Evolutionary conservation across 805 yeast genomes (phyloP).

Genomic region (Spathaspora gorwiae): DNA sequence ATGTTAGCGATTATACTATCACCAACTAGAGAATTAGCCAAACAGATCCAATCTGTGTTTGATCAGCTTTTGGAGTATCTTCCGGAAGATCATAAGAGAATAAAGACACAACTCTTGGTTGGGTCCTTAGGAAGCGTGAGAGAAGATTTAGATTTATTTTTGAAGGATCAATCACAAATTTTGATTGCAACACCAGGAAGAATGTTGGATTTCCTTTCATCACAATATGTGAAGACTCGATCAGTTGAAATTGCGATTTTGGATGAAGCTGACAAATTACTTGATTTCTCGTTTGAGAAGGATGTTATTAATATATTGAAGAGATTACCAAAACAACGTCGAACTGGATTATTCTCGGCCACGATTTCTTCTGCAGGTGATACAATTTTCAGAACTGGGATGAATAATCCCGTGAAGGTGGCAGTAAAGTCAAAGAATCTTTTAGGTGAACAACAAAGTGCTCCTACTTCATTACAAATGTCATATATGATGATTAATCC

Average conservation of each 20-base stretch:
- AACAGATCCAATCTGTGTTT: slow-evolving; percentile 68
- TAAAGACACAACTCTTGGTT: slow-evolving; percentile 58
- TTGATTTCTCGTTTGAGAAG: slow-evolving; percentile 70
- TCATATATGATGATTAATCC: slow-evolving; percentile 59
- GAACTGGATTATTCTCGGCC: slow-evolving; percentile 93
- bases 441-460: slow-evolving; percentile 23
- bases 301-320: slow-evolving; percentile 67
- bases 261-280: slow-evolving; percentile 89
- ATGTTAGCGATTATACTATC: slow-evolving; percentile 70
- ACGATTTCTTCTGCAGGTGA: slow-evolving; percentile 81
- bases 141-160: slow-evolving; percentile 64
- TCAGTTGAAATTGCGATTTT: slow-evolving; percentile 71
- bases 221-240: slow-evolving; percentile 52
- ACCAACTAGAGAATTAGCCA: slow-evolving; percentile 68
- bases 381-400: slow-evolving; percentile 77
- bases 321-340: slow-evolving; percentile 79
- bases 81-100: slow-evolving; percentile 41
- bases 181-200: slow-evolving; percentile 93
- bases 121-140: slow-evolving; percentile 61
- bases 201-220: slow-evolving; percentile 64
- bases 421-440: slow-evolving; percentile 57
- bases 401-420: slow-evolving; percentile 88
- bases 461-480: slow-evolving; percentile 64
- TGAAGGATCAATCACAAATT: slow-evolving; percentile 59
- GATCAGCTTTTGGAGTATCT: slow-evolving; percentile 52